Evolutionary conservation across 2,329 filamentous ascomycete genomes (phyloP).

Genomic region (Verticillium alfalfae): DNA sequence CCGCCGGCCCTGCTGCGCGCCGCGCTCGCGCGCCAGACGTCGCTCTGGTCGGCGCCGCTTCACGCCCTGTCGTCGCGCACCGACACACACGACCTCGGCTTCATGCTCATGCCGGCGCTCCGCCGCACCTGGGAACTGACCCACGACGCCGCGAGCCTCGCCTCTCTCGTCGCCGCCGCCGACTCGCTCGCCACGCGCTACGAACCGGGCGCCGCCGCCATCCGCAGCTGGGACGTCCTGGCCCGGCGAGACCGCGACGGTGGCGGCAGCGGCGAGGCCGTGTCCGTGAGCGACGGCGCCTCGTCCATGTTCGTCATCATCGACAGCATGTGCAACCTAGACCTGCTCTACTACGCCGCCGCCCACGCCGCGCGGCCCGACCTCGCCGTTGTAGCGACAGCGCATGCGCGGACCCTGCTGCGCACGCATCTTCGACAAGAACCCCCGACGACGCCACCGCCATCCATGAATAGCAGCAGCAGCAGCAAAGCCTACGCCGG

Average conservation of each 20-base stretch:
- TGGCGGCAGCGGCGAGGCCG: neutral
- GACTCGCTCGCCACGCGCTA: conserved; percentile 36
- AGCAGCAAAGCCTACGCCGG: conserved; percentile 13
- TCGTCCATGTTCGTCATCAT: conserved; percentile 28
- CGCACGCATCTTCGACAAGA: conserved; percentile 28
- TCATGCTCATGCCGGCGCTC: conserved; percentile 44
- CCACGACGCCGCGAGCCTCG: conserved; percentile 27
- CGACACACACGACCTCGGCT: conserved; percentile 49
- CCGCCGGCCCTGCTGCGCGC: neutral
- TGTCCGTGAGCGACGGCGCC: conserved; percentile 10
- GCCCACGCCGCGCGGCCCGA: conserved; percentile 19
- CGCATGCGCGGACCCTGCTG: conserved; percentile 31
- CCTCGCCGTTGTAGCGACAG: conserved; percentile 27
- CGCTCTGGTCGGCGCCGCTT: conserved; percentile 25
- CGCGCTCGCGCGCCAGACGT: conserved; percentile 13
- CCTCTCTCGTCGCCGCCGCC: conserved; percentile 35
- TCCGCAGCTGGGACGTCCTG: conserved; percentile 42
- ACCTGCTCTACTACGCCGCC: conserved; percentile 31
- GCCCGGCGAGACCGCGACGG: conserved; percentile 15
- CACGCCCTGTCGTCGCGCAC: conserved; percentile 32
- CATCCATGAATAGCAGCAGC: no score
- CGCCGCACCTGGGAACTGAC: conserved; percentile 41
- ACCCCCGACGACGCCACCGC: neutral
- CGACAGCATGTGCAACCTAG: conserved; percentile 34
- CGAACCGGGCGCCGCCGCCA: conserved; percentile 31